Percentiles rank a stretch among this genome's conserved stretches.
Conservation (phyloP, 2,329 filamentous ascomycete genomes). For the Conoideocrella luteorostrata region DNA sequence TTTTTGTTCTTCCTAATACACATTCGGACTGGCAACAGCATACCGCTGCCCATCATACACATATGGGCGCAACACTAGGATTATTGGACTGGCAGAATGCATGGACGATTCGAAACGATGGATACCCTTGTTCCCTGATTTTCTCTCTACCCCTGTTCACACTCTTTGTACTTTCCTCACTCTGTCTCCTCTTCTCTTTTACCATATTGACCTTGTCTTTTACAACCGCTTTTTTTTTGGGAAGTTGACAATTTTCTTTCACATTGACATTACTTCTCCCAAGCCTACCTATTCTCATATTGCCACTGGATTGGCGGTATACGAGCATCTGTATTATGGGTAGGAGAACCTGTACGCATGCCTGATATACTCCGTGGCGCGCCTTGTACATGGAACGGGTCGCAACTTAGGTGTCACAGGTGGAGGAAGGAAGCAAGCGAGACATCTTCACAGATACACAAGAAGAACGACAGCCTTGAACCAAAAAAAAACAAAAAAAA, state of each 20-base stretch:
- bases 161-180: too few species aligned
- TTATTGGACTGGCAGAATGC: slow-evolving; percentile 34
- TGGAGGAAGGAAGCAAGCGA: too few species aligned
- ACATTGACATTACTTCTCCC: neutral
- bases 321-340: too few species aligned
- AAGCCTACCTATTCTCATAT: neutral
- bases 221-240: neutral
- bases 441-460: too few species aligned
- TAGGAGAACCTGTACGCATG: too few species aligned
- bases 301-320: slow-evolving; percentile 20
- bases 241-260: neutral
- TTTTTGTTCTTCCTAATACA: slow-evolving; percentile 26
- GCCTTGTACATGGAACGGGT: too few species aligned
- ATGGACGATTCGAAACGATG: slow-evolving; percentile 39
- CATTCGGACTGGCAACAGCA: slow-evolving; percentile 34
- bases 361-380: too few species aligned
- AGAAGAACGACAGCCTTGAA: neutral
- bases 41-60: slow-evolving; percentile 9
- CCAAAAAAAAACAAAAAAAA: slow-evolving; percentile 5
- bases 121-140: slow-evolving; percentile 34
- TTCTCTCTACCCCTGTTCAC: slow-evolving; percentile 15
- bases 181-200: slow-evolving; percentile 10
- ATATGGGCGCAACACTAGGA: slow-evolving; percentile 14
- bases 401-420: too few species aligned
- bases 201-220: slow-evolving; percentile 12